phyloP scores from a whole-genome alignment of 164 flowering plant genomes.

The Tetrastigma voinierianum region DNA sequence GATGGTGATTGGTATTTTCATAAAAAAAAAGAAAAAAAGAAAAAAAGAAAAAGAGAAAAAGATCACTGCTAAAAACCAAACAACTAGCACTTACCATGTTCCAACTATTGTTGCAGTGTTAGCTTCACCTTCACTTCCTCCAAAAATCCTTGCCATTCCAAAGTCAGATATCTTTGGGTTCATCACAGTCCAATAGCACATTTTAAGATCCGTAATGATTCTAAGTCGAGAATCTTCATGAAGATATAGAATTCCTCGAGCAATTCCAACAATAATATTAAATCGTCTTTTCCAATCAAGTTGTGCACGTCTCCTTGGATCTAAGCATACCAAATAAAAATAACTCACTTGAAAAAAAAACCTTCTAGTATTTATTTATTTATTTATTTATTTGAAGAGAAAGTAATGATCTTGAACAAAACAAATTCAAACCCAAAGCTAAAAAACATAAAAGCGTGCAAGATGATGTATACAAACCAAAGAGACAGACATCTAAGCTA shows the following conservation, averaged over 20 bases:
- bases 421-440: neutral
- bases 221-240: slow-evolving; percentile 39
- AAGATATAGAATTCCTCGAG: slow-evolving; percentile 40
- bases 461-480: slow-evolving; percentile 22
- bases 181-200: slow-evolving; percentile 26
- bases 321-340: neutral
- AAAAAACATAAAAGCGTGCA: neutral
- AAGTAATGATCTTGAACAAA: too few relatives aligned
- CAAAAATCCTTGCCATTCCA: slow-evolving; percentile 49
- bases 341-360: neutral
- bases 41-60: too few relatives aligned
- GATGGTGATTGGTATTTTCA: too few relatives aligned
- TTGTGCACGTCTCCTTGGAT: slow-evolving; percentile 11
- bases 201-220: slow-evolving; percentile 36
- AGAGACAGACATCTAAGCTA: slow-evolving; percentile 39
- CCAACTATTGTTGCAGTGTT: slow-evolving; percentile 38
- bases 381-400: too few relatives aligned
- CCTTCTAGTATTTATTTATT: neutral
- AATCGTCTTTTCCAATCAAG: slow-evolving; percentile 30
- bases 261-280: slow-evolving; percentile 35
- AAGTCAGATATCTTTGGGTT: slow-evolving; percentile 46
- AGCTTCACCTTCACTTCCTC: slow-evolving; percentile 21
- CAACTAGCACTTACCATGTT: slow-evolving; percentile 29
- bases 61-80: too few relatives aligned
- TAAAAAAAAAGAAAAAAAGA: neutral